Conservation (phyloP, 805 yeast genomes). For the Candida loeiensis region DNA sequence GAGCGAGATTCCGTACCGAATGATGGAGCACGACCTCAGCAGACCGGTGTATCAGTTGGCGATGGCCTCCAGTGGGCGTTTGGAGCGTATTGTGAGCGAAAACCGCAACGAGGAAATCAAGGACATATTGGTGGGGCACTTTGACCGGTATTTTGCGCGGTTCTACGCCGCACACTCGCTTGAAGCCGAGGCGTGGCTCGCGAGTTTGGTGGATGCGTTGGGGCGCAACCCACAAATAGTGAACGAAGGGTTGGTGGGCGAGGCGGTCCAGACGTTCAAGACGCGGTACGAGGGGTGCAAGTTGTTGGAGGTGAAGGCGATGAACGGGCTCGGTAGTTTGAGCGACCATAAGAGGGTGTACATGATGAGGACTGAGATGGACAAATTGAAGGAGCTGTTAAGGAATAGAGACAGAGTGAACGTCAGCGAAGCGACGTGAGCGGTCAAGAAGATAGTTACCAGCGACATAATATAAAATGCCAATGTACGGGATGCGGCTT, state of each 20-base stretch:
- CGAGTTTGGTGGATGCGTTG: conserved; percentile 11
- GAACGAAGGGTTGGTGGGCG: conserved; percentile 6
- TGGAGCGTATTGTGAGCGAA: conserved; percentile 3
- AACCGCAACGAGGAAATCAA: conserved; percentile 9
- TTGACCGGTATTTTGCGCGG: conserved; percentile 15
- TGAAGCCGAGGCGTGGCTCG: conserved; percentile 15
- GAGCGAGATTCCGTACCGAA: conserved; percentile 11
- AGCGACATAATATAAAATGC: too few species aligned
- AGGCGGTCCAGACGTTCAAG: conserved; percentile 11
- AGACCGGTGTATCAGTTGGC: conserved; percentile 8
- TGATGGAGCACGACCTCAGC: conserved; percentile 2
- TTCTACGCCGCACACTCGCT: conserved; percentile 10
- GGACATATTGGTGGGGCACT: conserved; percentile 10
- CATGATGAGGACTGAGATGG: background rate
- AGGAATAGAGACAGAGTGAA: background rate
- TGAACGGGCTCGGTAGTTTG: background rate
- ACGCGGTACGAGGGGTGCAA: conserved; percentile 8
- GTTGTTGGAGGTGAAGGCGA: conserved; percentile 3
- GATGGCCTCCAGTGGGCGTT: conserved; percentile 4
- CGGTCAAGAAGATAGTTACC: background rate
- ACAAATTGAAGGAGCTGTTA: background rate
- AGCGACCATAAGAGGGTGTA: conserved; percentile 1
- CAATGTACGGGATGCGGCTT: too few species aligned
- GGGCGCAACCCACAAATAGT: conserved; percentile 7
- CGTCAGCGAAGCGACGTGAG: background rate